phyloP scores from a whole-genome alignment of 108 stramenopile species.

The Skeletonema tropicum region DNA sequence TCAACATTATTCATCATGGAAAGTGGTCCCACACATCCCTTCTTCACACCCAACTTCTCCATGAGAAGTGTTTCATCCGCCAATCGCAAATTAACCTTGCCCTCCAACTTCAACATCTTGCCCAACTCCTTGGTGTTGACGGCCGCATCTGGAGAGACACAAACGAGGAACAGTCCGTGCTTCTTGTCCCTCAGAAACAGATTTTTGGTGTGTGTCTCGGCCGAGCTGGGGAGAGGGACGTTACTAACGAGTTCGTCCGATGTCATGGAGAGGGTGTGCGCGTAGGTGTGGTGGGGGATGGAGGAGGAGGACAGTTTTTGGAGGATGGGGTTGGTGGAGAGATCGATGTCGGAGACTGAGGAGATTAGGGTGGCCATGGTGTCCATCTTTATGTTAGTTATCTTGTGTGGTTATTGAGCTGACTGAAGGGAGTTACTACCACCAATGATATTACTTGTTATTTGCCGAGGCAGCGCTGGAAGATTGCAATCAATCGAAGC shows the following conservation, averaged over 20 bases:
- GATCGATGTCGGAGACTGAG: conserved; percentile 27
- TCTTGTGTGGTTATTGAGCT: no score
- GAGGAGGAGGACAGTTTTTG: conserved; percentile 58
- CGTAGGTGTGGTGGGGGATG: conserved; percentile 63
- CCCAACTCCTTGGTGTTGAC: conserved; percentile 88
- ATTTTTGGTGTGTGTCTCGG: conserved; percentile 89
- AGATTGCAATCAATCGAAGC: no score
- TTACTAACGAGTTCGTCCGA: conserved; percentile 83
- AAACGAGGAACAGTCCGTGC: conserved; percentile 83
- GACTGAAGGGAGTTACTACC: no score
- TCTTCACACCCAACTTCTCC: conserved; percentile 74
- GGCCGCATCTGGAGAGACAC: conserved; percentile 49
- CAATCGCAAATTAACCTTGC: conserved; percentile 91
- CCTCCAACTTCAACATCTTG: conserved; percentile 77
- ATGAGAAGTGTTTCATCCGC: conserved; percentile 72
- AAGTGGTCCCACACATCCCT: conserved; percentile 89
- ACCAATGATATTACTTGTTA: no score
- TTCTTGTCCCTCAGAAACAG: conserved; percentile 92
- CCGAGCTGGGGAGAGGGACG: conserved; percentile 59
- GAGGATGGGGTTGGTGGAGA: conserved; percentile 64
- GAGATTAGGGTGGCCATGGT: background rate
- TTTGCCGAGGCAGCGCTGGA: no score
- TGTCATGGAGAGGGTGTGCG: conserved; percentile 65
- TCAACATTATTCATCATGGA: conserved; percentile 77
- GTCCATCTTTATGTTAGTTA: no score